Evolutionary conservation across 2,329 filamentous ascomycete species (phyloP), one percentile per base, ranked within the genome.

Genomic region (Orbilia ellipsospora): DNA sequence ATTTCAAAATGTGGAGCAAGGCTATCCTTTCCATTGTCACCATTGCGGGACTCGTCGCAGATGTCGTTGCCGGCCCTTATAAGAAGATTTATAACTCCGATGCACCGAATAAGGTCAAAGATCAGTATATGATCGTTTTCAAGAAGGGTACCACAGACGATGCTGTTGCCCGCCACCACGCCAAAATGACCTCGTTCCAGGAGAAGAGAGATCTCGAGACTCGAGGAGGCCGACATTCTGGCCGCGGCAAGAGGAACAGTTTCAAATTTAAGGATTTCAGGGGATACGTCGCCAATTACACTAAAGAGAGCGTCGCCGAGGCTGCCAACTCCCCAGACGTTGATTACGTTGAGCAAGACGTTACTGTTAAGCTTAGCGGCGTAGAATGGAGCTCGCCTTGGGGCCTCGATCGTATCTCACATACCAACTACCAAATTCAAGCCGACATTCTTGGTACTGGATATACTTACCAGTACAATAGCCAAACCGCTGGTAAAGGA

Each of bases 401-500:
- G 77, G 77, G 77, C 12, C 77, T 77, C 16, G 73, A 63, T 20
- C 64, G 77, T 42, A 70, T 78, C 51, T 78, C 77, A 7, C 76
- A 78, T 31, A 36, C 13, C 1, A 73, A 68, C n/a, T 56, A 48
- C 8, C 44, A 48, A n/a, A 48, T 48, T n/a, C 44, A 48, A 48
- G 31, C 31, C 31, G 8, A 48, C 16, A 7, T 56, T 15, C 80
- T 78, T 13, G 81, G 62, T 12, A 78, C 80, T 48, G 16, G 44
- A 62, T 88, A 88, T 80, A 78, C 85, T 60, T 89, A 87, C 77
- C 48, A 63, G n/a, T 70, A 70, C 18, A 56, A 75, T 50, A 86
- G 89, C 80, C 81, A 82, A 68, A 83, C 83, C 12, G 85, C 85
- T 20, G 87, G 87, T 36, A 69, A 84, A 77, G 86, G 86, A n/a